phyloP scores from a whole-genome alignment of 176 grass and related monocot species.

The Phoenix roebelenii region DNA sequence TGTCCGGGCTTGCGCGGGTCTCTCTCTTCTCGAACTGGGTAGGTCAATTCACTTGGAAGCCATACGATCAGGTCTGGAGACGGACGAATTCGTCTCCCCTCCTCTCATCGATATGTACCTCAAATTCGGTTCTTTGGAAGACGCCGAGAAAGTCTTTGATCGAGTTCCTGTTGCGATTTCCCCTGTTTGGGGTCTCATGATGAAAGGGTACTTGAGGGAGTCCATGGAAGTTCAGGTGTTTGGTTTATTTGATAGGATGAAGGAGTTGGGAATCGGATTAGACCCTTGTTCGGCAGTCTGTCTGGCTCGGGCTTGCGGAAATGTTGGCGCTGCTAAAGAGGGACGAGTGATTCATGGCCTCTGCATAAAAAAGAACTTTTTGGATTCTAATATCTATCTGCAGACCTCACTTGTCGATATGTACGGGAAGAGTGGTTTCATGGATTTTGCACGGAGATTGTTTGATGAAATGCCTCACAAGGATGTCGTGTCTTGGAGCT shows the following conservation, averaged over 20 bases:
- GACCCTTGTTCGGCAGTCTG: conserved; percentile 5
- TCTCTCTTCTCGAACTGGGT: conserved; percentile 2
- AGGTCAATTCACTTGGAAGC: conserved; percentile 17
- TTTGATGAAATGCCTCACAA: conserved; percentile 16
- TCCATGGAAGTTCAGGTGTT: conserved; percentile 2
- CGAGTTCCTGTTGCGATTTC: neutral
- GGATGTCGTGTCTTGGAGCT: conserved; percentile 17
- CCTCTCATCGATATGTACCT: conserved; percentile 14
- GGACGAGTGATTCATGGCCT: conserved; percentile 4
- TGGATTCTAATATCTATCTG: conserved; percentile 6
- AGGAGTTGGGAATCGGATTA: neutral
- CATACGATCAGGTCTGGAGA: conserved; percentile 7
- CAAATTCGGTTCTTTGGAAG: neutral
- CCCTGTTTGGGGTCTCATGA: conserved; percentile 13
- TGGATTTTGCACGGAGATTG: conserved; percentile 6
- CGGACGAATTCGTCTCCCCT: conserved; percentile 9
- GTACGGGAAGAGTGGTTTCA: conserved; percentile 12
- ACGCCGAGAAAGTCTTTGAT: conserved; percentile 11
- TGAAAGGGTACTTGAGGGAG: conserved; percentile 12
- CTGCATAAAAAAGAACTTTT: conserved; percentile 9
- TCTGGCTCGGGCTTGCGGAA: conserved; percentile 18
- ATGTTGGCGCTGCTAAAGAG: neutral
- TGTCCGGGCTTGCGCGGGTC: conserved; percentile 9
- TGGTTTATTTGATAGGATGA: conserved; percentile 4
- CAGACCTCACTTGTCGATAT: conserved; percentile 16